A percentile compares a stretch with the other conserved stretches of the same genome.
Conservation (phyloP, 2,329 filamentous ascomycete species). For the Helicocarpus griseus region DNA sequence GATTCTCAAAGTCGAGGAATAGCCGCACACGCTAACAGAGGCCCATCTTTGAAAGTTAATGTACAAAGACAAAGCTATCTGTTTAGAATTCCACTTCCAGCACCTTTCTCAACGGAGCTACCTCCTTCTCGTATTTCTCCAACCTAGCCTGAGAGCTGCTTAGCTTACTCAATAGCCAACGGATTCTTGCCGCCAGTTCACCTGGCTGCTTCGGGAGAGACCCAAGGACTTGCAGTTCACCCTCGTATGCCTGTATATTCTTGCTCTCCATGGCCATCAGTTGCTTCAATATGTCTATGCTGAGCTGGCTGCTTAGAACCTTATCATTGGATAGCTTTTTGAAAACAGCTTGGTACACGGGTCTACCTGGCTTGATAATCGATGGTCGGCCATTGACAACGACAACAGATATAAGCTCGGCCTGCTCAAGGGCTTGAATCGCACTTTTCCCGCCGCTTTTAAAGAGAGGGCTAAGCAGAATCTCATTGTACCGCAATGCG, state of each 20-base stretch:
- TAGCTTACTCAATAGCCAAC: slow-evolving; percentile 67
- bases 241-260: slow-evolving; percentile 68
- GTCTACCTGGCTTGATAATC: slow-evolving; percentile 68
- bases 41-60: background rate
- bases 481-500: slow-evolving; percentile 69
- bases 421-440: slow-evolving; percentile 69
- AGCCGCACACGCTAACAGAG: too few relatives aligned
- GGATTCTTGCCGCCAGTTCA: slow-evolving; percentile 56
- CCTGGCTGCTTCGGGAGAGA: slow-evolving; percentile 59
- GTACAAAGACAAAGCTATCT: background rate
- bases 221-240: slow-evolving; percentile 63
- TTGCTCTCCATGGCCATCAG: slow-evolving; percentile 61
- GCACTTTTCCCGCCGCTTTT: slow-evolving; percentile 62
- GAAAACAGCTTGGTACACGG: slow-evolving; percentile 81
- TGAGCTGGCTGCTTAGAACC: slow-evolving; percentile 63
- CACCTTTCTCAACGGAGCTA: slow-evolving; percentile 60
- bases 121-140: slow-evolving; percentile 62
- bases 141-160: slow-evolving; percentile 66
- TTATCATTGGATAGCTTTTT: slow-evolving; percentile 58
- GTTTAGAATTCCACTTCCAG: slow-evolving; percentile 44
- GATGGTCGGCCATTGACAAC: slow-evolving; percentile 67
- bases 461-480: slow-evolving; percentile 69
- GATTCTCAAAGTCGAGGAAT: too few relatives aligned
- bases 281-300: slow-evolving; percentile 60
- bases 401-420: slow-evolving; percentile 73